A percentile compares a stretch with the other conserved stretches of the same genome.
These are phyloP conservation scores for Patellifolia procumbens DNA, from an alignment of 179 eudicot species.

Conservation along the genomic window DNA sequence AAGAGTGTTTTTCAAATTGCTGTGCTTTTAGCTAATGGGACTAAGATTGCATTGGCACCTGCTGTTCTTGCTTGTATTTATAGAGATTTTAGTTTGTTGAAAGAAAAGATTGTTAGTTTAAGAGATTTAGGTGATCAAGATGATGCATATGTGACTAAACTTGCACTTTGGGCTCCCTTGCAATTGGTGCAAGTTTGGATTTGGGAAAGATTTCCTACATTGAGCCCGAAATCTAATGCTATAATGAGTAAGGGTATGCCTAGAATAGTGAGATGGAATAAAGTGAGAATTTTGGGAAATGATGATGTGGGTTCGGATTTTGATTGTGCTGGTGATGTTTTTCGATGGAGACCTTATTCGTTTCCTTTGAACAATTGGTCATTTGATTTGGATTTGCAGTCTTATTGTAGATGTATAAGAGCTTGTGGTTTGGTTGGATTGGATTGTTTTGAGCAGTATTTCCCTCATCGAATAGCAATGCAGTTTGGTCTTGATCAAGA, in stretches of 20 bases:
- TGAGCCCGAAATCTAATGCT: constrained; percentile 31
- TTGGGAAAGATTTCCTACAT: constrained; percentile 49
- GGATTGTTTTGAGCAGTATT: constrained; percentile 43
- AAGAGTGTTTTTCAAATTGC: constrained; percentile 40
- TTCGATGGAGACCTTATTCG: constrained; percentile 52
- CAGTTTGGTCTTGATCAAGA: constrained; percentile 64
- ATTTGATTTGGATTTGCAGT: constrained; percentile 25
- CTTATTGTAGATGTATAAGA: constrained; percentile 41
- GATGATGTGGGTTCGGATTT: constrained; percentile 23
- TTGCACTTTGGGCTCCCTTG: constrained; percentile 33
- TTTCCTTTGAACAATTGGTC: constrained; percentile 23
- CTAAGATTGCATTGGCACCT: constrained; percentile 40
- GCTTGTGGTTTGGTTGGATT: constrained; percentile 42
- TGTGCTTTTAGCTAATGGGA: constrained; percentile 45
- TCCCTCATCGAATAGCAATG: constrained; percentile 58
- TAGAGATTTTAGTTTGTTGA: constrained; percentile 42
- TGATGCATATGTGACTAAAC: neutral
- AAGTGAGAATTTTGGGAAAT: constrained; percentile 7
- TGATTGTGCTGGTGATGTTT: constrained; percentile 28
- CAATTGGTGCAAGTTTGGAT: constrained; percentile 46
- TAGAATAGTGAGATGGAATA: constrained; percentile 42
- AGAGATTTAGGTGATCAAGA: constrained; percentile 10
- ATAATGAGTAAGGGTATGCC: constrained; percentile 1
- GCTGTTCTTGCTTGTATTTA: constrained; percentile 37
- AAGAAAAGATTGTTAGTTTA: constrained; percentile 21